A percentile compares a stretch with the other conserved stretches of the same genome.
phyloP scores from a whole-genome alignment of 441 rosid genomes.

The Breynia disticha region DNA sequence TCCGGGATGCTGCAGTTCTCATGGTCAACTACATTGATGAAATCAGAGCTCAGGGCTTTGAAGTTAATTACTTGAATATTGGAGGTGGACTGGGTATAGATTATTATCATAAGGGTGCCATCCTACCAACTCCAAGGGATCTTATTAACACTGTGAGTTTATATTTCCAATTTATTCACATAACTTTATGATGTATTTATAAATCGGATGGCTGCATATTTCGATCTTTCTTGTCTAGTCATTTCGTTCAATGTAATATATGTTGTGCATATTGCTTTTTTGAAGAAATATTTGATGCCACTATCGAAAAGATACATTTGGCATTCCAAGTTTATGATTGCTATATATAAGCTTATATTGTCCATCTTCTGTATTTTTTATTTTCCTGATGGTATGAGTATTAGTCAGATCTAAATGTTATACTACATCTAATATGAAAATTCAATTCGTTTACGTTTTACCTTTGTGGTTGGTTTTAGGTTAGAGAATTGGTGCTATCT shows the following conservation, averaged over 20 bases:
- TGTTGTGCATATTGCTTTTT: too few relatives aligned
- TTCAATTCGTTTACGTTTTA: background rate
- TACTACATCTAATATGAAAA: background rate
- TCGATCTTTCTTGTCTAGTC: too few relatives aligned
- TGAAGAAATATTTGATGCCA: too few relatives aligned
- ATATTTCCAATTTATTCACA: background rate
- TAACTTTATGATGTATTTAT: background rate
- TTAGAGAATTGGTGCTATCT: slow-evolving; percentile 74
- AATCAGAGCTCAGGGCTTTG: slow-evolving; percentile 85
- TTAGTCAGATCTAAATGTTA: too few relatives aligned
- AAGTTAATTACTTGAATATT: slow-evolving; percentile 78
- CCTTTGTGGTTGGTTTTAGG: slow-evolving; percentile 32
- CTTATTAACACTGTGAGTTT: slow-evolving; percentile 83
- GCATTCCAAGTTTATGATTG: too few relatives aligned
- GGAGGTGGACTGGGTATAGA: slow-evolving; percentile 99
- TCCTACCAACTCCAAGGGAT: slow-evolving; percentile 90
- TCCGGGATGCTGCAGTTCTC: slow-evolving; percentile 88
- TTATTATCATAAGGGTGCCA: slow-evolving; percentile 75
- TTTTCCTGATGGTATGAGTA: too few relatives aligned
- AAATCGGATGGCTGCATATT: too few relatives aligned
- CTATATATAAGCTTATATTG: too few relatives aligned
- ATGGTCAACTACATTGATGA: slow-evolving; percentile 90
- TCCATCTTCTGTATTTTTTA: too few relatives aligned
- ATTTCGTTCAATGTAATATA: too few relatives aligned
- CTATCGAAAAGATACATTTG: too few relatives aligned